Percentiles rank a stretch among this genome's conserved stretches.
phyloP scores from a whole-genome alignment of 768 basidiomycete genomes.

The Amylocystis lapponica region DNA sequence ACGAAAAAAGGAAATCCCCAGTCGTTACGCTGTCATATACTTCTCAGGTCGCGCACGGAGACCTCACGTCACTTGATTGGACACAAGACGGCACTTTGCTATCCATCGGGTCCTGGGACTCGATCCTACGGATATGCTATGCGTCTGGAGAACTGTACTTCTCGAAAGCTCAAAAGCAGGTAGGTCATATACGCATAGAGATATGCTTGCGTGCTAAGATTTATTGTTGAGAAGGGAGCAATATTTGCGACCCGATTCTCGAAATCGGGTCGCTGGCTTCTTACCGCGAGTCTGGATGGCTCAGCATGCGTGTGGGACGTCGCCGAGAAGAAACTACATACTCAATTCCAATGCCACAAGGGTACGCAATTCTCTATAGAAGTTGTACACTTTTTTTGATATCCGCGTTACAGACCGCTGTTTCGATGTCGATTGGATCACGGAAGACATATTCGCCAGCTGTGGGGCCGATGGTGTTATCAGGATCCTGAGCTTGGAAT shows the following conservation, averaged over 20 bases:
- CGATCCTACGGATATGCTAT: conserved; percentile 63
- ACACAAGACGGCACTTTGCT: conserved; percentile 65
- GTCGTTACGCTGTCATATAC: conserved; percentile 42
- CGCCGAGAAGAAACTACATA: conserved; percentile 49
- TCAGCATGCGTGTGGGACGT: conserved; percentile 79
- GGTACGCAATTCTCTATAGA: no score
- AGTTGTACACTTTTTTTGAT: conserved; percentile 5
- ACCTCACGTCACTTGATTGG: conserved; percentile 78
- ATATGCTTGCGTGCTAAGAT: conserved; percentile 6
- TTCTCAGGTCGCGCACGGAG: conserved; percentile 42
- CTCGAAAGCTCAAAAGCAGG: conserved; percentile 58
- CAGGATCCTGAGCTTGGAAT: conserved; percentile 53
- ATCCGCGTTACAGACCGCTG: conserved; percentile 51
- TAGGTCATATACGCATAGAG: conserved; percentile 29
- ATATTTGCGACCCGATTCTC: conserved; percentile 80
- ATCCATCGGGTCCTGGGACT: conserved; percentile 76
- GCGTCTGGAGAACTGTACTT: conserved; percentile 57
- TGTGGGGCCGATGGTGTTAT: conserved; percentile 67
- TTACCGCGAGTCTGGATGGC: conserved; percentile 74
- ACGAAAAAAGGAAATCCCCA: neutral
- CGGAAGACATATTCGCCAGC: conserved; percentile 63
- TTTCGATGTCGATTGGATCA: conserved; percentile 77
- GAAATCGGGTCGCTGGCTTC: conserved; percentile 61
- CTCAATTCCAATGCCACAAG: conserved; percentile 60
- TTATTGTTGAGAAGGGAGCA: conserved; percentile 53